These are phyloP conservation scores for Cystobasidium slooffiae DNA, from an alignment of 1,284 basidiomycete genomes.

Conservation along the genomic window DNA sequence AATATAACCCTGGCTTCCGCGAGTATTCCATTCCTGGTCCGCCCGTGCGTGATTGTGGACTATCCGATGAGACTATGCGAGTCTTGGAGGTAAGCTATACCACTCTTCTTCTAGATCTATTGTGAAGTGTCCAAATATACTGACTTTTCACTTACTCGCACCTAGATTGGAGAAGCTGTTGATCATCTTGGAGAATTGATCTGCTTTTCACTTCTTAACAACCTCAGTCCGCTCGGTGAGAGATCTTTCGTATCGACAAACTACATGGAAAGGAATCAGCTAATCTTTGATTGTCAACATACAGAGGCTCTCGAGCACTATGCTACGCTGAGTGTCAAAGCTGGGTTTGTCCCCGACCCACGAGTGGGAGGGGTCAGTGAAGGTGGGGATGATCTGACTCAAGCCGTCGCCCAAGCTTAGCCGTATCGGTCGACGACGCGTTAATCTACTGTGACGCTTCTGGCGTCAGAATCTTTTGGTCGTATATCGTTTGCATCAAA, in stretches of 20 bases:
- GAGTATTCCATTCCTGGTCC: conserved; percentile 22
- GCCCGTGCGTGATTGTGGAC: background rate
- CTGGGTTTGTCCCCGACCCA: conserved; percentile 13
- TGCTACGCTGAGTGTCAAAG: conserved; percentile 16
- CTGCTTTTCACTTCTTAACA: conserved; percentile 28
- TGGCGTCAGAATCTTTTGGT: too few species aligned
- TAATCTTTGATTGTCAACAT: background rate
- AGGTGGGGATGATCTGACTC: background rate
- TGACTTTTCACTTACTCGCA: background rate
- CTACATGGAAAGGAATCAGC: too few species aligned
- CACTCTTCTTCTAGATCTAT: background rate
- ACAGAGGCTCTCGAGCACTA: conserved; percentile 39
- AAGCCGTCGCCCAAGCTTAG: background rate
- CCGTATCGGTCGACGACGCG: too few species aligned
- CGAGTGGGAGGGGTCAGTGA: background rate
- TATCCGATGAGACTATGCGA: conserved; percentile 25
- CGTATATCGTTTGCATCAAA: too few species aligned
- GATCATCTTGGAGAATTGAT: conserved; percentile 33
- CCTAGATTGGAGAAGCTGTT: conserved; percentile 30
- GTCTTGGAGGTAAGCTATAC: conserved; percentile 32
- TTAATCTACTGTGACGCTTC: too few species aligned
- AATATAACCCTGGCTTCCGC: conserved; percentile 7
- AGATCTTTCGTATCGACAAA: background rate
- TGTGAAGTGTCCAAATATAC: background rate
- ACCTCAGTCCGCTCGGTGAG: conserved; percentile 36